Base-by-base conservation (phyloP, 106 monocot genomes). In the Dendrobium nobile region DNA sequence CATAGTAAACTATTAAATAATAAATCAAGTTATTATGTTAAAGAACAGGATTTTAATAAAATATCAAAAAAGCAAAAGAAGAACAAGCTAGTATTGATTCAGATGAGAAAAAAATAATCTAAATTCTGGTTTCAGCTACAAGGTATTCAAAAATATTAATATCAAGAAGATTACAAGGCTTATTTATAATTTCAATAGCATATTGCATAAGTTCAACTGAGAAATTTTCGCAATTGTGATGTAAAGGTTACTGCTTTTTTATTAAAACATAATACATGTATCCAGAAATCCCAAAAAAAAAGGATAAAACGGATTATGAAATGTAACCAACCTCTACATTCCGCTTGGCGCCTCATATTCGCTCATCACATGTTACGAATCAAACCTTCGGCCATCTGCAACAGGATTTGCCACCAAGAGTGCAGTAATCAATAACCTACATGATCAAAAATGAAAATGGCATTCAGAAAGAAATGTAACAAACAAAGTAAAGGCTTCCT, bases 341-440 rank as follows among this genome's bases (percentile, higher is more conserved):
- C 47, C 86, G 88, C 82, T 99, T 99, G 77, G 91, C 80, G 68
- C 99, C 99, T 58, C 85, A 85, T 82, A 99, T 95, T 26, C 99
- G 93, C 75, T 99, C 99, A 84, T 90, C 99, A 99, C 99, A 99
- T 99, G 77, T 93, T 95, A 75, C 93, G 99, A 59, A 99, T 99
- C 59, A 99, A 82, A 83, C 88, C 68, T 86, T 93, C 99, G 77
- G 77, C 88, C 85, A 47, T 95, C 98, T 15, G 98, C 92, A 81
- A 95, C 88, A 31, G 89, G 75, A 54, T 86, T 92, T 42, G 82
- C 93, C 43, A 82, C 68, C 2, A 82, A 95, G 91, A 83, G 98
- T 95, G 75, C 95, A 93, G 82, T 99, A 99, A 81, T 99, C 99
- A 85, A 99, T 99, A 41, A 99, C 99, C 96, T 94, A 80, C 72